Evolutionary conservation across 257 asterid genomes (phyloP), one percentile per base, ranked within the genome.

Genomic region (Verbascum thapsus): DNA sequence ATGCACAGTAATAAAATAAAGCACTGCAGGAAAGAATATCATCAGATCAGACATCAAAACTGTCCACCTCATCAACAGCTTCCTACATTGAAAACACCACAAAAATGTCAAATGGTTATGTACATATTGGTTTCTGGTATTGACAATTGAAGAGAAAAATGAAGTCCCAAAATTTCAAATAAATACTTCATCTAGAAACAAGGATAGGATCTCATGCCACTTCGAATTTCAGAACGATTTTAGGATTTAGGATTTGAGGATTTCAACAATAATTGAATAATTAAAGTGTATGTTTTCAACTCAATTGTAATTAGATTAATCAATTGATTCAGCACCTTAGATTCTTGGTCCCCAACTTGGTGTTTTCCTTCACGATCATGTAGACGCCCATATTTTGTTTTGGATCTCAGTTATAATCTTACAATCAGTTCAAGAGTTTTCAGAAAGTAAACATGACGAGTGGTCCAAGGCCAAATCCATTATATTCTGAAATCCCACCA

Each of bases 11-110:
- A 81, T 35, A 63, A 89, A 90, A 70, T 79, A 85, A 56, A 87
- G 79, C 76, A 85, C 95, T 64, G 97, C 87, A 60, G 99, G 99
- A 84, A 89, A 94, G 83, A 90, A 94, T 76, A 90, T 78, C 79
- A 90, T 74, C 69, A 79, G 74, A 82, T 94, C 95, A 65, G 99
- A 94, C 59, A 80, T 83, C 78, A 90, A 67, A 72, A 90, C 97
- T 35, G 96, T 94, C 97, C 99, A 87, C 78, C 99, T 85, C 99
- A 94, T 94, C 90, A 94, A 87, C 86, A 92, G 83, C 84, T 90
- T 92, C 88, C 99, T 94, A 86, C 95, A 83, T 47, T 16, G 67
- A 54, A 66, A 69, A 60, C 39, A 78, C 59, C 72, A 77, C 23
- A 30, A 57, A 51, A 71, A 58, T 47, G 67, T 61, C 60, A 72